Evolutionary conservation across 805 yeast genomes (phyloP).

Genomic region (Kazachstania africana): DNA sequence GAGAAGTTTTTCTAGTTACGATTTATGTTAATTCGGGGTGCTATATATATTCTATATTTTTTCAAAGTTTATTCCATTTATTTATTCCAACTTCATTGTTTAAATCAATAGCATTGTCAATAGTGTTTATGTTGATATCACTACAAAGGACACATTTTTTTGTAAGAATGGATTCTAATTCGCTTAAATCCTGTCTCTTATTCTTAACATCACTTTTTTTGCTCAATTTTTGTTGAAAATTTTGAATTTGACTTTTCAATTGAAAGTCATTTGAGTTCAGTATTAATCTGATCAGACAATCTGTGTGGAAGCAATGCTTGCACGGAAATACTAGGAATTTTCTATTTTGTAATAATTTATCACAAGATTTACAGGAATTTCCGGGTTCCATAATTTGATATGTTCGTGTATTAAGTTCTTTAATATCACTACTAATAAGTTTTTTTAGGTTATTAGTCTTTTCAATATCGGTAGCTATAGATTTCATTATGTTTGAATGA

Average conservation of each 20-base stretch:
- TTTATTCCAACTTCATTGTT: constrained; percentile 17
- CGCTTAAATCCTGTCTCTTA: constrained; percentile 16
- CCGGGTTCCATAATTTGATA: constrained; percentile 70
- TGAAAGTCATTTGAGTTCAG: constrained; percentile 54
- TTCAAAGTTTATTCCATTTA: background rate
- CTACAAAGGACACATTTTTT: constrained; percentile 69
- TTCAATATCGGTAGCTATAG: constrained; percentile 62
- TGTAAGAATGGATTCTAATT: constrained; percentile 48
- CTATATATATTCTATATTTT: too few relatives aligned
- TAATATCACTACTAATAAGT: constrained; percentile 49
- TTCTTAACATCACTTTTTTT: constrained; percentile 20
- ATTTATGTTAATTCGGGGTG: constrained; percentile 26
- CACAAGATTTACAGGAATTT: constrained; percentile 66
- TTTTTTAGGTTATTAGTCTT: constrained; percentile 53
- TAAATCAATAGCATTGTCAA: constrained; percentile 50
- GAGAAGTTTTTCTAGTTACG: constrained; percentile 47
- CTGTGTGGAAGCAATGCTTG: constrained; percentile 79
- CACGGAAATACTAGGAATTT: constrained; percentile 81
- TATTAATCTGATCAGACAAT: constrained; percentile 61
- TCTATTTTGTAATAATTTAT: constrained; percentile 54
- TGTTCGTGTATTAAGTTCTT: constrained; percentile 34
- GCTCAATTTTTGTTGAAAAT: constrained; percentile 18
- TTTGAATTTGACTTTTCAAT: constrained; percentile 49
- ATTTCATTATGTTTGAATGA: constrained; percentile 54
- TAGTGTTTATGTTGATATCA: constrained; percentile 53